A percentile compares a stretch with the other conserved stretches of the same genome.
Evolutionary conservation across 2,329 filamentous ascomycete species (phyloP).

Genomic region (Xylariaceae sp.): DNA sequence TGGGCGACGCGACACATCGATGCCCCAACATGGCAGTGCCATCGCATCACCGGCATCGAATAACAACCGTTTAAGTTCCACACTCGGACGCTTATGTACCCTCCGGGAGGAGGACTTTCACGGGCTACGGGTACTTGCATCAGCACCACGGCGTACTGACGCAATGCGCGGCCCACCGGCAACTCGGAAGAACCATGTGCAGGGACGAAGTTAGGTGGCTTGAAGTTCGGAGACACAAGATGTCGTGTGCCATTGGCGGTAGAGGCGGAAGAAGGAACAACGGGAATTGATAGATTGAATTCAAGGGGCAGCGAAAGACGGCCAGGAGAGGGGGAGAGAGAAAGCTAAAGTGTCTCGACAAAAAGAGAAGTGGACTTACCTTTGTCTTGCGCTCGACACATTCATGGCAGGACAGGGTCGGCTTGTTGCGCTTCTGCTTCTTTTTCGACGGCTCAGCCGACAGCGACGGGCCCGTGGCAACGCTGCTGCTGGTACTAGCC

Average conservation of each 20-base stretch:
- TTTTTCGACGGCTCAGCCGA: slow-evolving; percentile 49
- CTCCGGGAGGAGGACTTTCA: slow-evolving; percentile 3
- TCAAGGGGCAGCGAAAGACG: neutral
- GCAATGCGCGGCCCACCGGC: slow-evolving; percentile 19
- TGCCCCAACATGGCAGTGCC: neutral
- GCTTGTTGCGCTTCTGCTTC: slow-evolving; percentile 82
- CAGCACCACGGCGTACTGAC: slow-evolving; percentile 30
- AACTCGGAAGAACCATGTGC: slow-evolving; percentile 8
- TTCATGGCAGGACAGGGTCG: slow-evolving; percentile 72
- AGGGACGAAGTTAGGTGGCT: slow-evolving; percentile 1
- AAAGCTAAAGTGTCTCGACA: neutral
- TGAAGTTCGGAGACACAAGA: slow-evolving; percentile 2
- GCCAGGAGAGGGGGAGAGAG: neutral
- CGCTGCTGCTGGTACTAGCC: slow-evolving; percentile 27
- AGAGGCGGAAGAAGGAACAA: neutral
- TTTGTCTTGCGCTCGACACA: slow-evolving; percentile 82
- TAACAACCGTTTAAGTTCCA: slow-evolving; percentile 1
- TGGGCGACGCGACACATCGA: neutral
- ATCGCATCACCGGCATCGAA: slow-evolving; percentile 7
- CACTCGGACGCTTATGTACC: neutral
- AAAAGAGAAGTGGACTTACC: slow-evolving; percentile 42
- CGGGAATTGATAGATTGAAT: neutral
- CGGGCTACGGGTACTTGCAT: slow-evolving; percentile 17
- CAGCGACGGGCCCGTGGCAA: slow-evolving; percentile 22
- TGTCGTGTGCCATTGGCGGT: neutral